A percentile compares a stretch with the other conserved stretches of the same genome.
Evolutionary conservation across 2,329 filamentous ascomycete genomes (phyloP).

Genomic region (Aureobasidium sp.): DNA sequence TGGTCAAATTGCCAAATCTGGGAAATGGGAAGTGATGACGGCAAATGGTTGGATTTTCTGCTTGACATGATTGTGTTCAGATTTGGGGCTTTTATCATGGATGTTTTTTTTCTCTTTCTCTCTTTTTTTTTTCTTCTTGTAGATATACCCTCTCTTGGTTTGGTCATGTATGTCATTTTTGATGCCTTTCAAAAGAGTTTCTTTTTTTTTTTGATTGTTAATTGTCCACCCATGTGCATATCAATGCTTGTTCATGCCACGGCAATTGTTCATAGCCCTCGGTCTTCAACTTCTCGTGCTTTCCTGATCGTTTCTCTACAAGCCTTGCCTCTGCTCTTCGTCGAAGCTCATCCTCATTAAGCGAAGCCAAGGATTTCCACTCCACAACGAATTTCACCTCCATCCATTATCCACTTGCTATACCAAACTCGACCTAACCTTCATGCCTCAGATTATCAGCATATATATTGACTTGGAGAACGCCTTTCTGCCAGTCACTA

Average conservation of each 20-base stretch:
- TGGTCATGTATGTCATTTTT: background rate
- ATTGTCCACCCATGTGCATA: too few species aligned
- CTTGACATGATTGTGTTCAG: background rate
- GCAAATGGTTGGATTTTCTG: background rate
- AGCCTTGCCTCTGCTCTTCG: too few species aligned
- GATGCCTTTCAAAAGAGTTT: too few species aligned
- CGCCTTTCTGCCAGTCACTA: background rate
- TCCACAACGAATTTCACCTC: background rate
- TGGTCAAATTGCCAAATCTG: background rate
- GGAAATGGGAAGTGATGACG: background rate
- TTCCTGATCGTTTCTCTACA: too few species aligned
- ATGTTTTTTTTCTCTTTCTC: too few species aligned
- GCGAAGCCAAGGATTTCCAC: background rate
- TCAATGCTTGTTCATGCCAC: too few species aligned
- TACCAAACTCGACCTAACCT: background rate
- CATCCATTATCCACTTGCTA: too few species aligned
- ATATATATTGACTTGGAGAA: background rate
- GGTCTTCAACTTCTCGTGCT: too few species aligned
- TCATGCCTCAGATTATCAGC: background rate
- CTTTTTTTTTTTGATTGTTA: too few species aligned
- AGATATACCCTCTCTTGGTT: slow-evolving; percentile 6
- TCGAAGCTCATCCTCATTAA: background rate
- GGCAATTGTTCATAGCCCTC: too few species aligned
- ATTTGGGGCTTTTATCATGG: too few species aligned
- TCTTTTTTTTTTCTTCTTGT: background rate